These are phyloP conservation scores for Podaxis sp. DNA, from an alignment of 768 basidiomycete genomes.

Conservation along the genomic window DNA sequence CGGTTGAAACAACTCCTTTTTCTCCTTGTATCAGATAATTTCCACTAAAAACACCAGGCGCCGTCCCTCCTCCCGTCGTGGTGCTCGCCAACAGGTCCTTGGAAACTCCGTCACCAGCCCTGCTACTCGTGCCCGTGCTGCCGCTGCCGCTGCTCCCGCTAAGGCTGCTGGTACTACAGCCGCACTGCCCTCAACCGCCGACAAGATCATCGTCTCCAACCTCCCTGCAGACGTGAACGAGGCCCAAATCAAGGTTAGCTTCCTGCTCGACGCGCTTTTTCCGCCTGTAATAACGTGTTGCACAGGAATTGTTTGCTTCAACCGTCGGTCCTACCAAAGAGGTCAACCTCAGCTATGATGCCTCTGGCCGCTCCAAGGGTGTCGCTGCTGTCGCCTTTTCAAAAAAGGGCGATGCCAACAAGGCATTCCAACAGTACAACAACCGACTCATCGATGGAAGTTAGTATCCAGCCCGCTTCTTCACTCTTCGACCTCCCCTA, in stretches of 20 bases:
- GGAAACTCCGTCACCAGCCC: slow-evolving; percentile 52
- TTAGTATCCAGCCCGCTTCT: slow-evolving; percentile 80
- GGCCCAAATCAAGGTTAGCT: slow-evolving; percentile 79
- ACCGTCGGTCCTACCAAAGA: slow-evolving; percentile 88
- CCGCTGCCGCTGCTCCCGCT: slow-evolving; percentile 42
- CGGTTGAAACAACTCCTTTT: slow-evolving; percentile 20
- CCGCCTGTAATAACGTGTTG: not conserved
- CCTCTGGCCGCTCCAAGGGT: slow-evolving; percentile 86
- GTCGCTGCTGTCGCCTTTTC: slow-evolving; percentile 85
- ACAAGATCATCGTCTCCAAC: slow-evolving; percentile 96
- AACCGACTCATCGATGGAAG: slow-evolving; percentile 99
- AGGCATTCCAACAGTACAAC: slow-evolving; percentile 94
- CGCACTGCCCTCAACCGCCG: slow-evolving; percentile 41
- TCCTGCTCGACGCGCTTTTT: not conserved
- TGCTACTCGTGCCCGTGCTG: slow-evolving; percentile 42
- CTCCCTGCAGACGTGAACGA: slow-evolving; percentile 94
- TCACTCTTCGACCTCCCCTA: slow-evolving; percentile 36
- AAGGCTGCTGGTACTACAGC: slow-evolving; percentile 41
- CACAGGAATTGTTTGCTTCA: slow-evolving; percentile 86
- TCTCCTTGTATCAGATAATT: slow-evolving; percentile 55
- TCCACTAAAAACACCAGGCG: slow-evolving; percentile 53
- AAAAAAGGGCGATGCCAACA: slow-evolving; percentile 85
- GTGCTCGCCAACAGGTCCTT: slow-evolving; percentile 59
- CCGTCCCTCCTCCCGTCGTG: slow-evolving; percentile 41
- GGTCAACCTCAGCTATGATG: slow-evolving; percentile 84